phyloP scores from a whole-genome alignment of 1,284 basidiomycete genomes.

The Marasmius oreades region DNA sequence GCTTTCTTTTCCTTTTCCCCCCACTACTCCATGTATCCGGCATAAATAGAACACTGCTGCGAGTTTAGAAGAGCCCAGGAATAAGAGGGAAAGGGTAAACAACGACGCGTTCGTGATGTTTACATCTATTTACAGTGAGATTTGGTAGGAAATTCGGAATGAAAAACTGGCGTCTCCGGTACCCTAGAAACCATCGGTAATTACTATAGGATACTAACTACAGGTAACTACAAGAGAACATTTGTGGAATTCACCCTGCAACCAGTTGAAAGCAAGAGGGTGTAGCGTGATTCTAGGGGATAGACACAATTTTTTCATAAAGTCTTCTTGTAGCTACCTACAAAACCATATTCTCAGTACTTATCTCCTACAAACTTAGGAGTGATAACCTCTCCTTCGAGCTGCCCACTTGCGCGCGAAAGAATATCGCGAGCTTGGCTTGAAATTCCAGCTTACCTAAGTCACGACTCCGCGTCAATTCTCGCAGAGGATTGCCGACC shows the following conservation, averaged over 20 bases:
- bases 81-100: too few relatives aligned
- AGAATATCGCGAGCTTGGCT: background rate
- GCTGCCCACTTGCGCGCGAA: background rate
- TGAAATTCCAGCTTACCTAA: background rate
- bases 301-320: background rate
- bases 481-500: background rate
- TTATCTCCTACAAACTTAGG: background rate
- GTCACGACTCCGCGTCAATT: background rate
- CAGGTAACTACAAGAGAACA: background rate
- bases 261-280: background rate
- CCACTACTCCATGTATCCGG: too few relatives aligned
- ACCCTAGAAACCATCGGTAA: background rate
- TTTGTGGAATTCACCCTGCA: background rate
- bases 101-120: background rate
- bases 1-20: too few relatives aligned
- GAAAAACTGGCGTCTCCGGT: background rate
- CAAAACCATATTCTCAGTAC: background rate
- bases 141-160: background rate
- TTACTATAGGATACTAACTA: background rate
- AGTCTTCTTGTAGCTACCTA: background rate
- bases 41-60: too few relatives aligned
- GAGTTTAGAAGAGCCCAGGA: too few relatives aligned
- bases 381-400: background rate
- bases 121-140: background rate
- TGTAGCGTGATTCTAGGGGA: background rate